Evolutionary conservation across 345 rosid genomes (phyloP).

Genomic region (Hirschfeldia incana): DNA sequence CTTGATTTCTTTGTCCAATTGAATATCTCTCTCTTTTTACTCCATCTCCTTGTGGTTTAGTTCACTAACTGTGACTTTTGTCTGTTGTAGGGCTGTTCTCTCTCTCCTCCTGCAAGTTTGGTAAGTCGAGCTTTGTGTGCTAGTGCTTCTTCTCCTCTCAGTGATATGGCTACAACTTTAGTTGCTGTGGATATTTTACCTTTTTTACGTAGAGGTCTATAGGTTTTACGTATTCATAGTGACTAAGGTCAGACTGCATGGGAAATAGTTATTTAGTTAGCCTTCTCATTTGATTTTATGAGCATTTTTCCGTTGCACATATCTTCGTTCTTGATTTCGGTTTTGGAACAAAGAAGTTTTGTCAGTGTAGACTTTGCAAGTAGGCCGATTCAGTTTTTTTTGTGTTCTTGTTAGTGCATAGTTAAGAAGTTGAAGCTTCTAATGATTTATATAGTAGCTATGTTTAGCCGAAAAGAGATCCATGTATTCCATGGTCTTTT

Average conservation of each 20-base stretch:
- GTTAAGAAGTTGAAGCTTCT: not conserved
- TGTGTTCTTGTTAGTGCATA: not conserved
- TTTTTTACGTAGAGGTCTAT: not conserved
- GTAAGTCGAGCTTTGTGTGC: constrained; percentile 11
- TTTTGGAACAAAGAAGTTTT: not conserved
- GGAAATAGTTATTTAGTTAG: not conserved
- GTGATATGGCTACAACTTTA: not conserved
- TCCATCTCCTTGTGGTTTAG: not conserved
- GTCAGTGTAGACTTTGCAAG: not conserved
- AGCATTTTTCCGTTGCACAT: not conserved
- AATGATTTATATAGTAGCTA: not conserved
- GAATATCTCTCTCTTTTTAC: not conserved
- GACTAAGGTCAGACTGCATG: not conserved
- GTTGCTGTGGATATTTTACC: not conserved
- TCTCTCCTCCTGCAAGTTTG: constrained; percentile 37
- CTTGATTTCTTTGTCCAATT: not conserved
- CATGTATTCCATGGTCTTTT: not conserved
- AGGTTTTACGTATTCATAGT: not conserved
- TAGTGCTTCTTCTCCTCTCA: not conserved
- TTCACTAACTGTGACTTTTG: constrained; percentile 18
- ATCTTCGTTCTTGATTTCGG: not conserved
- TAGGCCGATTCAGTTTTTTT: not conserved
- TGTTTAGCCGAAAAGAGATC: not conserved
- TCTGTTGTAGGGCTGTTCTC: constrained; percentile 24
- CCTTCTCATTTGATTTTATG: not conserved